Evolutionary conservation across 2,329 filamentous ascomycete genomes (phyloP), one percentile per base, ranked within the genome.

Genomic region (Cadophora sp.): DNA sequence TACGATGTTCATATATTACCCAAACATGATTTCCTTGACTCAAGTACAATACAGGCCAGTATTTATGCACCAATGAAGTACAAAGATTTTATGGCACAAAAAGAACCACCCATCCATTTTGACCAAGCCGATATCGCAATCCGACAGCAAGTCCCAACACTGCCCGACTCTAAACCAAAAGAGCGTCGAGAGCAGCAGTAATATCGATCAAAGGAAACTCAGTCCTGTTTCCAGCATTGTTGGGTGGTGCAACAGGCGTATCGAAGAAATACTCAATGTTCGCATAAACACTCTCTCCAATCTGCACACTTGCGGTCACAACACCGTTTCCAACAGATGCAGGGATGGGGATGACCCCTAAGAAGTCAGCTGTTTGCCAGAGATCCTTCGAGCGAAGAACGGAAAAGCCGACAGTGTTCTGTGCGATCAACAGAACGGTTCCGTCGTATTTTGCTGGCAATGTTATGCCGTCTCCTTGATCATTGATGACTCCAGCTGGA

Each of bases 191-290:
- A n/a, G 20, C 33, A 53, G 60, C 24, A 20, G 48, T 62, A 20
- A 62, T 22, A 24, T 14, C 20, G 1, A 62, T 7, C 27, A 41
- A 24, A 30, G 55, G 55, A 18, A 58, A 58, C 53, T 36, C 53
- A 27, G 53, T 58, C 55, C 33, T 59, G 24, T 59, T 41, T n/a
- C 55, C 36, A 30, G 55, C 33, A 59, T n/a, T 41, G n/a, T 58
- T 39, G 7, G 53, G 53, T 14, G 53, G 53, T 30, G 53, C 53
- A 39, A 58, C 53, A 39, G 53, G 14, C 6, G 53, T 39, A 58
- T 58, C 53, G 33, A n/a, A 39, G 18, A 58, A 58, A n/a, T 20
- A 58, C 53, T 58, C 53, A 24, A 58, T 20, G 33, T 41, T 58
- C 7, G 30, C 30, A 58, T 58, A 58, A 13, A 58, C 5, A 20